Conservation (phyloP, 352 stramenopile genomes). For the Pythium dissimile region DNA sequence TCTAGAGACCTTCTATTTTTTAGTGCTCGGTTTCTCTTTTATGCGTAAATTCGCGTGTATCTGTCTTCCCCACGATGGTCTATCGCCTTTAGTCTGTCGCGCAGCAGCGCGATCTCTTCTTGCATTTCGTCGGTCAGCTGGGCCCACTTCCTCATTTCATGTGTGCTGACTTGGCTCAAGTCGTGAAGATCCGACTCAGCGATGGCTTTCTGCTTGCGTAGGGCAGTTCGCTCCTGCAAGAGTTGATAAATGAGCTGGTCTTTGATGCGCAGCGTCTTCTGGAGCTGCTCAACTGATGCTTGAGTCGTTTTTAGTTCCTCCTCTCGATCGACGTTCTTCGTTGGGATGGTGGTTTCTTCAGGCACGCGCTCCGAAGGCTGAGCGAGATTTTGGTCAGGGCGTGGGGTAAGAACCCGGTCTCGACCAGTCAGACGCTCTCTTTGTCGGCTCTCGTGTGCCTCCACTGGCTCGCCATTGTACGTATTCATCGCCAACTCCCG, state of each 20-base stretch:
- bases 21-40: not conserved
- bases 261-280: slow-evolving; percentile 57
- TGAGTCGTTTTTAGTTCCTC: not conserved
- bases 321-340: too few relatives aligned
- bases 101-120: slow-evolving; percentile 65
- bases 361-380: not conserved
- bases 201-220: slow-evolving; percentile 47
- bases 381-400: not conserved
- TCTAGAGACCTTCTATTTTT: not conserved
- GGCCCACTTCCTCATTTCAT: slow-evolving; percentile 84
- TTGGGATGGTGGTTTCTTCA: not conserved
- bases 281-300: slow-evolving; percentile 4
- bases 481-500: slow-evolving; percentile 55
- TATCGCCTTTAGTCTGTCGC: slow-evolving; percentile 14
- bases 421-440: too few relatives aligned
- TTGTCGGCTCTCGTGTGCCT: not conserved
- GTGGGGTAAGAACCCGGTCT: too few relatives aligned
- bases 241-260: slow-evolving; percentile 85
- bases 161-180: slow-evolving; percentile 62
- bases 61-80: not conserved
- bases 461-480: slow-evolving; percentile 11
- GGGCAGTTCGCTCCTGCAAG: slow-evolving; percentile 53
- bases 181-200: slow-evolving; percentile 57
- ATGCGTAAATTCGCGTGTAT: not conserved
- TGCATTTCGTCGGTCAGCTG: slow-evolving; percentile 82